Evolutionary conservation across 306 rosid genomes (phyloP).

Genomic region (Cercis canadensis): DNA sequence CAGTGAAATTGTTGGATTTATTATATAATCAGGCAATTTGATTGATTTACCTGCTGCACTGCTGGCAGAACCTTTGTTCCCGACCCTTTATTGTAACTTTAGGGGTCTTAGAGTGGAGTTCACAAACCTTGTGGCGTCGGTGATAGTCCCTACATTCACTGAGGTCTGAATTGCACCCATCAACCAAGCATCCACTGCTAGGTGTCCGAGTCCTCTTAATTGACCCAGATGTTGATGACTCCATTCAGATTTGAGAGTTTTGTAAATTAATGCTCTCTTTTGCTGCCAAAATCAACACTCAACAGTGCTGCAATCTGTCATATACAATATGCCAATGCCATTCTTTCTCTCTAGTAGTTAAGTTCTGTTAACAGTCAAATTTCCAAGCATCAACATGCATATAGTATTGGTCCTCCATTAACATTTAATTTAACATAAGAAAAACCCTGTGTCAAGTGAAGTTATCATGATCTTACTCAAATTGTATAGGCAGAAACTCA

Average conservation of each 20-base stretch:
- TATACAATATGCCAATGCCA: too few species aligned
- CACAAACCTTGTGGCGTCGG: constrained; percentile 81
- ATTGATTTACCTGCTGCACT: constrained; percentile 62
- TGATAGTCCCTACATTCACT: constrained; percentile 79
- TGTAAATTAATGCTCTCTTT: background rate
- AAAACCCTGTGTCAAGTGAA: background rate
- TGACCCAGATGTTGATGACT: constrained; percentile 48
- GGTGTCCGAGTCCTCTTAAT: constrained; percentile 61
- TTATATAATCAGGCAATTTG: too few species aligned
- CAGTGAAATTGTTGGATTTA: too few species aligned
- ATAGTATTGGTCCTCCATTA: too few species aligned
- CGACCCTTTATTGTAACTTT: constrained; percentile 64
- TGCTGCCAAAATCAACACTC: background rate
- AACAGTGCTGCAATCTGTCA: too few species aligned
- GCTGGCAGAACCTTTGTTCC: constrained; percentile 76
- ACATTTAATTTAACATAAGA: background rate
- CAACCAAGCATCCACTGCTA: constrained; percentile 66
- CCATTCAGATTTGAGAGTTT: too few species aligned
- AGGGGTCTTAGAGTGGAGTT: constrained; percentile 78
- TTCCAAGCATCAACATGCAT: too few species aligned
- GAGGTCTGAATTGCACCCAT: constrained; percentile 78
- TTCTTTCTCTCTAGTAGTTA: too few species aligned
- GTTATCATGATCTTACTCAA: background rate
- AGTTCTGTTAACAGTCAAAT: too few species aligned
- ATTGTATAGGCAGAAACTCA: background rate